Evolutionary conservation across 352 stramenopile species (phyloP), one percentile per base, ranked within the genome.

Genomic region (Globisporangium carolinianum): DNA sequence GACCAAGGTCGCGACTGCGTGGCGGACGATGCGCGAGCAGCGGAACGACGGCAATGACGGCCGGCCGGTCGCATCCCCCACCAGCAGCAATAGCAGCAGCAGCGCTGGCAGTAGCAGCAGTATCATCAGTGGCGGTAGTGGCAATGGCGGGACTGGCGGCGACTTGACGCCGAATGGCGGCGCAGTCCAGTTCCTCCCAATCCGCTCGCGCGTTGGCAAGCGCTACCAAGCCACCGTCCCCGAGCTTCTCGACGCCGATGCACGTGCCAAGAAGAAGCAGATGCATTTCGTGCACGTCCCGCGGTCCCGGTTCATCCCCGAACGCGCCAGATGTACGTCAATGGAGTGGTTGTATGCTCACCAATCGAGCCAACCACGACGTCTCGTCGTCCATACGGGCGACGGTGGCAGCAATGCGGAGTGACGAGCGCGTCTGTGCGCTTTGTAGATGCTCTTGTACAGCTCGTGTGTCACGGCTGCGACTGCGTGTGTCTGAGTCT

Each of bases 171-270:
- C 55, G 6, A 58, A 39, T 5, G 49, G 48, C 37, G 45, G 32
- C 39, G 35, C 57, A 4, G 54, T 64, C 12, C 83, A 87, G 61
- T 92, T 89, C 59, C 59, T 78, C n/a, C 18, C 83, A n/a, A 67
- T 92, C 11, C 83, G 78, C 47, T 91, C 81, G 24, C 75, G 86
- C 32, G 81, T 95, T 11, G 86, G 86, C 7, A 90, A 87, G 73
- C 69, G 80, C 53, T 95, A 79, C 58, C 86, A 95, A 69, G 86
- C 86, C 18, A 57, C 63, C 42, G 72, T 95, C 36, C 86, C 86
- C 0, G 73, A 84, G 43, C 45, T 90, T 46, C 56, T 80, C 17
- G 41, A 57, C 0, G 48, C 69, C 49, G 32, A 46, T 58, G 24
- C n/a, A 61, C 57, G 68, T 9, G 46, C 68, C 1, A 53, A 57